A percentile compares a stretch with the other conserved stretches of the same genome.
Conservation (phyloP, 768 basidiomycete genomes). For the Lactarius akahatsu region DNA sequence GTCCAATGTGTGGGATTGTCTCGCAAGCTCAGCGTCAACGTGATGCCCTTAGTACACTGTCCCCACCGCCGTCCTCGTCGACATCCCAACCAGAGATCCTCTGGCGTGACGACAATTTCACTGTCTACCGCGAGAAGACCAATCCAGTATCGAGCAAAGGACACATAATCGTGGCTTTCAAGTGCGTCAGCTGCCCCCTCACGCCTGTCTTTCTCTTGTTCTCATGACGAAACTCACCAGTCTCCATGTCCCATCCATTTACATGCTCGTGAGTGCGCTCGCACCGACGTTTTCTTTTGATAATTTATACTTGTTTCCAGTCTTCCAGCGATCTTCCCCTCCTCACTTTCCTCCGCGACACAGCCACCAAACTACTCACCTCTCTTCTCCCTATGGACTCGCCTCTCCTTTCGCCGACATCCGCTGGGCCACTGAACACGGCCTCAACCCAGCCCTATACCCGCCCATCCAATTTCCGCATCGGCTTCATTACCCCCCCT, state of each 20-base stretch:
- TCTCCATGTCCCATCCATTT: constrained; percentile 76
- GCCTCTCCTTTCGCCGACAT: constrained; percentile 24
- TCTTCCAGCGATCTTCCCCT: constrained; percentile 75
- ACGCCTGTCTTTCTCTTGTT: constrained; percentile 16
- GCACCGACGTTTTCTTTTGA: constrained; percentile 5
- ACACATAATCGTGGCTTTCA: constrained; percentile 73
- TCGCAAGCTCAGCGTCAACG: constrained; percentile 50
- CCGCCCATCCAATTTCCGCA: constrained; percentile 45
- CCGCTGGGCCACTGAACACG: constrained; percentile 16
- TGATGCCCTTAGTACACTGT: constrained; percentile 39
- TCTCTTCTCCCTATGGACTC: constrained; percentile 40
- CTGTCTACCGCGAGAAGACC: constrained; percentile 65
- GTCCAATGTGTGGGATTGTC: constrained; percentile 76
- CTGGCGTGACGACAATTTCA: constrained; percentile 77
- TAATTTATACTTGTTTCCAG: constrained; percentile 38
- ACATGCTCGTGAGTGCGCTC: constrained; percentile 51
- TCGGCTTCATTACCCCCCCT: constrained; percentile 78
- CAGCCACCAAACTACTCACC: constrained; percentile 55
- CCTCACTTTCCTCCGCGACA: constrained; percentile 58
- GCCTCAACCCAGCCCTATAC: constrained; percentile 33
- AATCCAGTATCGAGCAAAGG: constrained; percentile 72
- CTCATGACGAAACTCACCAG: constrained; percentile 39
- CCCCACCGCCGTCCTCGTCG: constrained; percentile 46
- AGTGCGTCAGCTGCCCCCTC: constrained; percentile 45
- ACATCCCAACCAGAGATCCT: constrained; percentile 57